Percentiles rank a stretch among this genome's conserved stretches.
Evolutionary conservation across 129 eudicot genomes (phyloP).

Genomic region (Ambrosia artemisiifolia): DNA sequence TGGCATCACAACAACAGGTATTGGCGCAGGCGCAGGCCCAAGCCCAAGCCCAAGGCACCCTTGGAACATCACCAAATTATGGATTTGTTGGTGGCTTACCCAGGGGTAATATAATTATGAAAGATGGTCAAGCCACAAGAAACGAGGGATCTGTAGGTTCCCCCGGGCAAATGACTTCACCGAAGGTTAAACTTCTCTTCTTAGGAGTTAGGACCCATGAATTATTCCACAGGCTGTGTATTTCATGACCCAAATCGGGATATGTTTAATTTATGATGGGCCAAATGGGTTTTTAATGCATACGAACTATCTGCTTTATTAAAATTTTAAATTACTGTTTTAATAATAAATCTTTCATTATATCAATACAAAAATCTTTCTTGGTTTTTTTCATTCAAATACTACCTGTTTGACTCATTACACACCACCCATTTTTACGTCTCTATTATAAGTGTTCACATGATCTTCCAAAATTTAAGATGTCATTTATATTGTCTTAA

Average conservation of each 20-base stretch:
- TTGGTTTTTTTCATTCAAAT: background rate
- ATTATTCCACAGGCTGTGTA: slow-evolving; percentile 8
- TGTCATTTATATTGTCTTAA: background rate
- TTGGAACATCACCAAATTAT: slow-evolving; percentile 66
- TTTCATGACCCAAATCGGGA: background rate
- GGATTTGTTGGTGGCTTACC: slow-evolving; percentile 89
- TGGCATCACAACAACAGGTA: slow-evolving; percentile 86
- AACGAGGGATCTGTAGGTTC: slow-evolving; percentile 90
- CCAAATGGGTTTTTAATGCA: slow-evolving; percentile 4
- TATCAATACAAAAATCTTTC: background rate
- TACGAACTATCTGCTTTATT: background rate
- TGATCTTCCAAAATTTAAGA: slow-evolving; percentile 8
- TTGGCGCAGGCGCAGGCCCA: slow-evolving; percentile 91
- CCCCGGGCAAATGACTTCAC: slow-evolving; percentile 79
- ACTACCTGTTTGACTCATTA: background rate
- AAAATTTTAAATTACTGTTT: background rate
- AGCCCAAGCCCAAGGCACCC: slow-evolving; percentile 81
- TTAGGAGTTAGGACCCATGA: slow-evolving; percentile 7
- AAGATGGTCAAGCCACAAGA: slow-evolving; percentile 85
- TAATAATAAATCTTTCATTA: background rate
- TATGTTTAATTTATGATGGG: background rate
- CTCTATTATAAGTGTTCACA: background rate
- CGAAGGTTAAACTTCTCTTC: slow-evolving; percentile 54
- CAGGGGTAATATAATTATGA: slow-evolving; percentile 66
- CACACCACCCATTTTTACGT: background rate